Base-by-base conservation (phyloP, 371 early-diverging fungal genomes). In the Capillidium rhysosporum region DNA sequence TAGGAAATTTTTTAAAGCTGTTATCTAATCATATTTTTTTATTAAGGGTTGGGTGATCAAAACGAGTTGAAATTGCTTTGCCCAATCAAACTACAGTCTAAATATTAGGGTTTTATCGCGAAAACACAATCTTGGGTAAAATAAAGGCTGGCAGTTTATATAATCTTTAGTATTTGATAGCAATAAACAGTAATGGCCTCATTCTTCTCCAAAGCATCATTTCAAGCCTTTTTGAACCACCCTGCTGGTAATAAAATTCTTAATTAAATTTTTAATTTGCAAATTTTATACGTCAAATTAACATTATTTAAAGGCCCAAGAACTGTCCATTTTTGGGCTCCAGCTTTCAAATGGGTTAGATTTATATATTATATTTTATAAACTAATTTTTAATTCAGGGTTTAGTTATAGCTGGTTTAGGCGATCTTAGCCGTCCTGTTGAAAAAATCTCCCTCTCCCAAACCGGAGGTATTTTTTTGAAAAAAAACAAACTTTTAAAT, bases 301-400 rank as follows among this genome's bases (percentile, higher is more conserved):
- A n/a, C n/a, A n/a, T n/a, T n/a, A 24, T 45, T 25, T 41, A 16
- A 69, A 68, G 88, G 89, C 31, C 89, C 88, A 54, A 86, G 86
- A 68, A 89, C 89, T 45, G 72, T 88, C 60, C 81, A 80, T 65
- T 88, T 88, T 62, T 89, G 88, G 89, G 89, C 89, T 0, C 89
- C 89, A 14, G 71, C 79, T 43, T 75, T 80, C 71, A 89, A 89
- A 75, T 89, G 89, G 89, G 78, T 75, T 34, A 29, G 30, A 43
- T 9, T 12, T 25, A 16, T 48, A 31, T 21, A 14, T 52, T 23
- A 52, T 40, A 55, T 53, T 43, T 46, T 40, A 45, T 31, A 30
- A 38, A 43, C 52, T 54, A 28, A 23, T 40, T 40, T 24, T 40
- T 29, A 24, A 16, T 54, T 2, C 59, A 77, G 79, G 82, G 79